Conservation (phyloP, 257 asterid genomes). For the Rauvolfia tetraphylla region DNA sequence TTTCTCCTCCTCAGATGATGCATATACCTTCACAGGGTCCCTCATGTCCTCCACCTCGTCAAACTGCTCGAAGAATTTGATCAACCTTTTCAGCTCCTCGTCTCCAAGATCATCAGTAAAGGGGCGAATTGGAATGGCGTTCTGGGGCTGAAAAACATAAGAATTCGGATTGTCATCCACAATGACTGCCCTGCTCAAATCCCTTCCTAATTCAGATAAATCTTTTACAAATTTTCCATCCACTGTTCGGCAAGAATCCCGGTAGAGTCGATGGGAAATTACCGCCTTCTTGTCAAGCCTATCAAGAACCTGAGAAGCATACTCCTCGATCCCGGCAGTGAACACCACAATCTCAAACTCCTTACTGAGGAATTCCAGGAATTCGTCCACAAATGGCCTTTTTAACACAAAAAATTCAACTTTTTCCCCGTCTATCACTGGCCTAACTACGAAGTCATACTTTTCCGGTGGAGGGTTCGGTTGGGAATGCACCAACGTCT, state of each 20-base stretch:
- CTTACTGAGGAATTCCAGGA: slow-evolving; percentile 45
- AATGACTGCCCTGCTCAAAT: slow-evolving; percentile 49
- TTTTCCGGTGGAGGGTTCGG: slow-evolving; percentile 57
- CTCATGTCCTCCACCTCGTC: slow-evolving; percentile 61
- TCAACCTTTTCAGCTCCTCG: slow-evolving; percentile 62
- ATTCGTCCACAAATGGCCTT: slow-evolving; percentile 83
- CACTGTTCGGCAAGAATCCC: slow-evolving; percentile 67
- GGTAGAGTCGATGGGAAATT: slow-evolving; percentile 65
- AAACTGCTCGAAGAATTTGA: slow-evolving; percentile 46
- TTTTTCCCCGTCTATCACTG: slow-evolving; percentile 63
- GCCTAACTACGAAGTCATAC: slow-evolving; percentile 74
- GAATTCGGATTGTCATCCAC: slow-evolving; percentile 93
- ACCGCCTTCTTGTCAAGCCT: slow-evolving; percentile 51
- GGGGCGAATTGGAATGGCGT: slow-evolving; percentile 67
- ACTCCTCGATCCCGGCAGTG: slow-evolving; percentile 80
- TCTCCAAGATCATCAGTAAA: slow-evolving; percentile 65
- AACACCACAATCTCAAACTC: slow-evolving; percentile 75
- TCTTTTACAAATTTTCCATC: slow-evolving; percentile 87
- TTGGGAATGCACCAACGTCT: slow-evolving; percentile 77
- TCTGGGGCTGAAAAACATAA: slow-evolving; percentile 61
- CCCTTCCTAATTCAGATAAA: slow-evolving; percentile 70
- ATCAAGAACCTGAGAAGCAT: slow-evolving; percentile 82
- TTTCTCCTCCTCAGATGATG: slow-evolving; percentile 24
- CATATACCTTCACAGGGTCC: slow-evolving; percentile 45
- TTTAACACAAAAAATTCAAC: slow-evolving; percentile 70